These are phyloP conservation scores for Sporothrix brunneoviolacea DNA, from an alignment of 2,329 filamentous ascomycete species.

Conservation along the genomic window DNA sequence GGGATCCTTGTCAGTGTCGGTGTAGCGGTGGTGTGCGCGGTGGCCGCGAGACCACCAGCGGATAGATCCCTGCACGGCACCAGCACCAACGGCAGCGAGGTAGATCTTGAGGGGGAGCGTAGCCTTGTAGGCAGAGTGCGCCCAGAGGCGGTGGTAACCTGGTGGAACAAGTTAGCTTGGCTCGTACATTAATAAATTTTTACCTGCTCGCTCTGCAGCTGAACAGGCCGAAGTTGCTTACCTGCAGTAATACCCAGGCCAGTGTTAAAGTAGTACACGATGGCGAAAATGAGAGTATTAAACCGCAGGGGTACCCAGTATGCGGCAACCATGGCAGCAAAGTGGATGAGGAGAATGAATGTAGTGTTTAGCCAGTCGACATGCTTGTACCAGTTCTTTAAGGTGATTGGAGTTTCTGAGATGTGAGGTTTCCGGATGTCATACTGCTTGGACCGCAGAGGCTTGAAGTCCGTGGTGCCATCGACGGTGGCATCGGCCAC, in stretches of 20 bases:
- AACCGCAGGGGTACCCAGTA: conserved; percentile 70
- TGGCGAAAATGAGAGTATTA: conserved; percentile 66
- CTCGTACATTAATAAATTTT: too few species aligned
- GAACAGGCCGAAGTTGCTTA: conserved; percentile 32
- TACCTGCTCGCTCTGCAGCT: too few species aligned
- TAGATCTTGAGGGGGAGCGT: conserved; percentile 70
- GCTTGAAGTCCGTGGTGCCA: conserved; percentile 50
- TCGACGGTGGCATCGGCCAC: conserved; percentile 40
- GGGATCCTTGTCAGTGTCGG: conserved; percentile 86
- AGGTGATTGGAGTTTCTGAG: conserved; percentile 72
- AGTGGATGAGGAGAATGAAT: conserved; percentile 71
- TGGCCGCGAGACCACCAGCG: conserved; percentile 86
- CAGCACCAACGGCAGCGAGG: conserved; percentile 72
- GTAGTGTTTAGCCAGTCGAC: conserved; percentile 88
- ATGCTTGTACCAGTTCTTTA: conserved; percentile 82
- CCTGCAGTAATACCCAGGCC: conserved; percentile 73
- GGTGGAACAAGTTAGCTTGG: background rate
- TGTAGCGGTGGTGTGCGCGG: conserved; percentile 84
- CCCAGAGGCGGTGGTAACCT: conserved; percentile 79
- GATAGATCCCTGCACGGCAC: conserved; percentile 78
- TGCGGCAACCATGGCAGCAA: conserved; percentile 65
- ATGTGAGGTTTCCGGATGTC: conserved; percentile 73
- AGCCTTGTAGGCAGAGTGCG: conserved; percentile 77
- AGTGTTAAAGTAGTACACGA: conserved; percentile 78
- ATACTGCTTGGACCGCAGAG: conserved; percentile 40